Conservation (phyloP, 805 yeast genomes). For the Wickerhamiella spandovensis region DNA sequence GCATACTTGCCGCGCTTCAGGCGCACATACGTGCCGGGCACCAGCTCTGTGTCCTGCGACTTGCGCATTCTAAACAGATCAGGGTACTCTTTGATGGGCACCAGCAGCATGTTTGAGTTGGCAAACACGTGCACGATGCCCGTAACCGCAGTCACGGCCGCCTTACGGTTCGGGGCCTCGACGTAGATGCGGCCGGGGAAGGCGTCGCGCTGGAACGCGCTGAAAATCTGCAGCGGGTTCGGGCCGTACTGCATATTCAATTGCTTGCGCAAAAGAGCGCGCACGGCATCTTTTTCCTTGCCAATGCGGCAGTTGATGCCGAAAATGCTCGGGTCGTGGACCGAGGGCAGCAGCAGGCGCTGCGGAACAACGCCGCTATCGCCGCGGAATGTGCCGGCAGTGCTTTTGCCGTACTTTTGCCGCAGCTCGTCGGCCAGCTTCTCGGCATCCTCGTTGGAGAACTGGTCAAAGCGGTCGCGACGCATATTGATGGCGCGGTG, state of each 20-base stretch:
- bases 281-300: constrained; percentile 79
- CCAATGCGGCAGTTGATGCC: constrained; percentile 91
- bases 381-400: constrained; percentile 71
- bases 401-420: constrained; percentile 80
- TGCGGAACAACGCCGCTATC: constrained; percentile 82
- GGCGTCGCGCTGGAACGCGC: constrained; percentile 89
- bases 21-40: constrained; percentile 87
- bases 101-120: constrained; percentile 55
- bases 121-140: constrained; percentile 81
- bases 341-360: constrained; percentile 84
- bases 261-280: constrained; percentile 73
- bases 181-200: constrained; percentile 85
- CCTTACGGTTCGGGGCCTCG: constrained; percentile 88
- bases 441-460: constrained; percentile 91
- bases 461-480: constrained; percentile 38
- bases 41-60: constrained; percentile 73
- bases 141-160: constrained; percentile 73
- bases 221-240: constrained; percentile 68
- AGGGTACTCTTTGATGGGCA: constrained; percentile 92
- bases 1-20: constrained; percentile 82
- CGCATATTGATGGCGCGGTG: constrained; percentile 87
- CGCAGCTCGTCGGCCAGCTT: constrained; percentile 81
- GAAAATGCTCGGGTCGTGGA: constrained; percentile 92
- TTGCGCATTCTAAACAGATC: constrained; percentile 81
- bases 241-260: constrained; percentile 60